Evolutionary conservation across 2,329 filamentous ascomycete species (phyloP).

Genomic region (Hypoxylon rubiginosum): DNA sequence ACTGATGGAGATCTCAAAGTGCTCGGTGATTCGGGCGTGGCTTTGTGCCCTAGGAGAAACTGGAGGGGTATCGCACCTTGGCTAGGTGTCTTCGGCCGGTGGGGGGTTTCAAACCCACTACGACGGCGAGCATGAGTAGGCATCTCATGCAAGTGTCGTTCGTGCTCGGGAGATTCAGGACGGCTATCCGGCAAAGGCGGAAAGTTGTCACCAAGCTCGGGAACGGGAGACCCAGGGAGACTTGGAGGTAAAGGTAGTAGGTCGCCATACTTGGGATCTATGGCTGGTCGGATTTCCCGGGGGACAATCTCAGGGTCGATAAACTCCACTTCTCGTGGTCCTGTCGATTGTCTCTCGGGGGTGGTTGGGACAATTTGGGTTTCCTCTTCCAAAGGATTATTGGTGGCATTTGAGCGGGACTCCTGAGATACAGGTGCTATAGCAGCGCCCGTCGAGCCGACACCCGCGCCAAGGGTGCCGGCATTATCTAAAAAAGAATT

Average conservation of each 20-base stretch:
- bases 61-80: conserved; percentile 71
- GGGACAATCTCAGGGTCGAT: conserved; percentile 71
- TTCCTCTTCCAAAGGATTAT: conserved; percentile 59
- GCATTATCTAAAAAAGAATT: conserved; percentile 80
- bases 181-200: conserved; percentile 72
- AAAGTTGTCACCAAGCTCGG: conserved; percentile 54
- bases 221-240: conserved; percentile 64
- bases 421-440: conserved; percentile 57
- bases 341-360: conserved; percentile 41
- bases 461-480: conserved; percentile 78
- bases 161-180: conserved; percentile 66
- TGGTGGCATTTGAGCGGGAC: conserved; percentile 62
- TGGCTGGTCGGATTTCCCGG: conserved; percentile 72
- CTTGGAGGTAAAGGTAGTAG: conserved; percentile 74
- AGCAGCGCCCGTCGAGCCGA: conserved; percentile 69
- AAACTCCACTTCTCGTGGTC: conserved; percentile 53
- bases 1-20: conserved; percentile 49
- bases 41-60: conserved; percentile 64
- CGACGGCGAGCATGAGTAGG: conserved; percentile 62
- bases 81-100: conserved; percentile 66
- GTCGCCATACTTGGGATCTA: conserved; percentile 76
- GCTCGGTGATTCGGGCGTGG: conserved; percentile 54
- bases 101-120: conserved; percentile 62
- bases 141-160: conserved; percentile 58
- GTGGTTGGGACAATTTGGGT: conserved; percentile 44